Conservation (phyloP, 2,329 filamentous ascomycete genomes). For the Microdochium nivale region DNA sequence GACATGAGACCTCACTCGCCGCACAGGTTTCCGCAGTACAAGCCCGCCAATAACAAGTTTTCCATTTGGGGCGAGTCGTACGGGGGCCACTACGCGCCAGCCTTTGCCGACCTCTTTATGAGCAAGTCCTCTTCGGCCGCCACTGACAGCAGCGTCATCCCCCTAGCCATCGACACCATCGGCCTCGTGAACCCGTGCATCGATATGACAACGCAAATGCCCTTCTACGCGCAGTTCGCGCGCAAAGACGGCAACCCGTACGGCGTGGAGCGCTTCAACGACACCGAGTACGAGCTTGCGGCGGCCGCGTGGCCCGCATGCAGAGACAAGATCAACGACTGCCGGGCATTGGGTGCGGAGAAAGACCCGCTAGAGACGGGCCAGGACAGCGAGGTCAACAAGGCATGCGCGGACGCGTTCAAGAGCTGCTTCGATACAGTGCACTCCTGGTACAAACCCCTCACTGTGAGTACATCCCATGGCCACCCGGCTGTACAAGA, state of each 20-base stretch:
- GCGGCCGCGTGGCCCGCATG: conserved; percentile 56
- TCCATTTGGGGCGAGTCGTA: conserved; percentile 49
- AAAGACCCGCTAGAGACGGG: conserved; percentile 6
- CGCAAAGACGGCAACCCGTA: conserved; percentile 41
- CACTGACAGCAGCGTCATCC: conserved; percentile 19
- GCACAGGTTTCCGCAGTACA: no score
- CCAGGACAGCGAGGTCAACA: no score
- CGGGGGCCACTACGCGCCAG: conserved; percentile 49
- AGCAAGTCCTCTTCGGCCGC: conserved; percentile 26
- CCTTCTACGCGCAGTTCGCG: conserved; percentile 46
- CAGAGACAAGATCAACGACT: conserved; percentile 45
- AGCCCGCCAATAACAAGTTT: conserved; percentile 31
- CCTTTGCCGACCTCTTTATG: conserved; percentile 42
- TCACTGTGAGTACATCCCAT: no score
- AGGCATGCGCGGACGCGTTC: conserved; percentile 43
- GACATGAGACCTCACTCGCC: no score
- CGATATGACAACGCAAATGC: conserved; percentile 44
- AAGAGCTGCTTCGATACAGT: conserved; percentile 45
- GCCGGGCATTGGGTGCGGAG: conserved; percentile 40
- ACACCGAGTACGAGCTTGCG: conserved; percentile 35
- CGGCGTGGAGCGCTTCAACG: conserved; percentile 42
- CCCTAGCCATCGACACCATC: conserved; percentile 38
- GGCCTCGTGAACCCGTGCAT: conserved; percentile 52
- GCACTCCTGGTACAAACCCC: conserved; percentile 38
- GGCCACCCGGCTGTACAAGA: no score